phyloP scores from a whole-genome alignment of 768 basidiomycete genomes.

The Russula vinacea region DNA sequence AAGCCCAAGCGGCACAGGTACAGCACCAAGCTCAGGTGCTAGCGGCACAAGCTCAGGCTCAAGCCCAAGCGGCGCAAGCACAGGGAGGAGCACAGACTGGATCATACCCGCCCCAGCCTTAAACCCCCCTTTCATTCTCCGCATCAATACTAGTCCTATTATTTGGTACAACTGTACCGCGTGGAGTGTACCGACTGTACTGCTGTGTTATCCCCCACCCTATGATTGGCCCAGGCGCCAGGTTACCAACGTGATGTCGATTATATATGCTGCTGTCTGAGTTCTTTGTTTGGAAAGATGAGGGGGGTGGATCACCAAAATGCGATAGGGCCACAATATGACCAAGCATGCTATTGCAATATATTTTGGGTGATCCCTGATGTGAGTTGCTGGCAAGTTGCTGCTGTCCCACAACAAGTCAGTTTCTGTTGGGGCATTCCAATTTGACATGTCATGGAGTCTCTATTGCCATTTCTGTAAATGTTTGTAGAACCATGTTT shows the following conservation, averaged over 20 bases:
- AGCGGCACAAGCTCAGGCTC: conserved; percentile 21
- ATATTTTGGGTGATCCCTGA: too few relatives aligned
- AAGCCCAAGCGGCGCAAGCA: conserved; percentile 20
- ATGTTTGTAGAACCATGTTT: too few relatives aligned
- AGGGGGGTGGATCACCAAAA: background rate
- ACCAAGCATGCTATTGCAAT: too few relatives aligned
- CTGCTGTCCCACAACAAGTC: too few relatives aligned
- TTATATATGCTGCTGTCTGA: background rate
- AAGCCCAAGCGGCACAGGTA: conserved; percentile 14
- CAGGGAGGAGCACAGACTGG: conserved; percentile 23
- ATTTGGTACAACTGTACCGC: background rate
- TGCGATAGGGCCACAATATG: background rate
- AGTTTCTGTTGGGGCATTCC: too few relatives aligned
- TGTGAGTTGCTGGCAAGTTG: too few relatives aligned
- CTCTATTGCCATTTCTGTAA: too few relatives aligned
- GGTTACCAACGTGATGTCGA: background rate
- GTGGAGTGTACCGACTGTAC: background rate
- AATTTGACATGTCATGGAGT: too few relatives aligned
- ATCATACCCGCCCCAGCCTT: conserved; percentile 16
- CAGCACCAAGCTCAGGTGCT: conserved; percentile 21
- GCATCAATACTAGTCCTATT: background rate
- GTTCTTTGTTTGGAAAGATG: background rate
- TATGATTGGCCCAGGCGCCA: too few relatives aligned
- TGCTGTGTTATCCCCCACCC: background rate
- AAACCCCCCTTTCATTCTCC: background rate